A percentile compares a stretch with the other conserved stretches of the same genome.
phyloP scores from a whole-genome alignment of 192 early-diverging fungal species.

The Geranomyces michiganensis region DNA sequence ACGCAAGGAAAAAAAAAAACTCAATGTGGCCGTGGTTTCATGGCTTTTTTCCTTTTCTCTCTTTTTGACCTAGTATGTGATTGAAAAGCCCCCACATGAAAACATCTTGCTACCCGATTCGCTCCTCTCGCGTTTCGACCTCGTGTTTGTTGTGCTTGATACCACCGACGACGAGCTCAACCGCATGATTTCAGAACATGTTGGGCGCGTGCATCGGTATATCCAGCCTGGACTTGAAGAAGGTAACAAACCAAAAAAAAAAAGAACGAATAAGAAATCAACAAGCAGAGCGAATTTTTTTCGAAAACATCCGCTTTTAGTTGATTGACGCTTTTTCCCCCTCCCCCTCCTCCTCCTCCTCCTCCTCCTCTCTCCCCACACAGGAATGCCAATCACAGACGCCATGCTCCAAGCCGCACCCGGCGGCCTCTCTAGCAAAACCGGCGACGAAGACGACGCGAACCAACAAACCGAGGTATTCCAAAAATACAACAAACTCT shows the following conservation, averaged over 20 bases:
- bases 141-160: slow-evolving; percentile 95
- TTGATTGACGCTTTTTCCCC: too few species aligned
- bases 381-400: slow-evolving; percentile 46
- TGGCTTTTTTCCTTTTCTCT: too few species aligned
- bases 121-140: slow-evolving; percentile 94
- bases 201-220: slow-evolving; percentile 93
- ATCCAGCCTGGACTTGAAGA: slow-evolving; percentile 81
- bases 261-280: neutral
- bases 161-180: slow-evolving; percentile 83
- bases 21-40: too few species aligned
- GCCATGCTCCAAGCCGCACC: slow-evolving; percentile 36
- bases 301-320: too few species aligned
- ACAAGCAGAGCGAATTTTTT: too few species aligned
- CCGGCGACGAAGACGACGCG: slow-evolving; percentile 52
- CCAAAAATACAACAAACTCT: slow-evolving; percentile 83
- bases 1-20: too few species aligned
- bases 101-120: slow-evolving; percentile 97
- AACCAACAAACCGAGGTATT: slow-evolving; percentile 69
- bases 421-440: neutral
- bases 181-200: slow-evolving; percentile 87
- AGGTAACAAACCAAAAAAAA: slow-evolving; percentile 43
- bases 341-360: too few species aligned
- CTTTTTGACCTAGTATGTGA: slow-evolving; percentile 82
- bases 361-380: too few species aligned
- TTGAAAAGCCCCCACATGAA: slow-evolving; percentile 81